Evolutionary conservation across 306 rosid species (phyloP).

Genomic region (Inga oerstediana): DNA sequence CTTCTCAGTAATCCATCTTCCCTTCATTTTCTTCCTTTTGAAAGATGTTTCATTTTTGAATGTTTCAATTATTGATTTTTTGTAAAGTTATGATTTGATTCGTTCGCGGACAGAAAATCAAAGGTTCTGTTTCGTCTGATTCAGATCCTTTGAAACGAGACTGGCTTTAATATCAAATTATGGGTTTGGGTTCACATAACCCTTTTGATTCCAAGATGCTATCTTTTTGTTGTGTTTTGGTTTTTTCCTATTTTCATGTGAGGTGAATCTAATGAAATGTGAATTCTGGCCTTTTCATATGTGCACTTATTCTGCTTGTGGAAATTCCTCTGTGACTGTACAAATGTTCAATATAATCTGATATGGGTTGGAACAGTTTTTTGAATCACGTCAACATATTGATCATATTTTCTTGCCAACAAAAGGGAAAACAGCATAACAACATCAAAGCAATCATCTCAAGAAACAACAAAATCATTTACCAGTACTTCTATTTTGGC

Average conservation of each 20-base stretch:
- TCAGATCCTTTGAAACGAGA: not conserved
- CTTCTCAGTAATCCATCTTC: not conserved
- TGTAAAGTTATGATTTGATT: not conserved
- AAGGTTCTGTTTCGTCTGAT: not conserved
- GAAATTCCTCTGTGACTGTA: conserved; percentile 9
- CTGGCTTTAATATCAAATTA: not conserved
- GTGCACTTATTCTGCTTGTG: conserved; percentile 37
- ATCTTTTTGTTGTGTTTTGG: not conserved
- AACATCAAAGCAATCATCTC: not conserved
- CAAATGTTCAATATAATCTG: not conserved
- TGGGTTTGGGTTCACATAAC: not conserved
- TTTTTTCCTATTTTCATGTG: not conserved
- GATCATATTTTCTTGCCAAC: not conserved
- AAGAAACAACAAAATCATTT: not conserved
- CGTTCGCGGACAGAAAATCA: not conserved
- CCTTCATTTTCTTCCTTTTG: not conserved
- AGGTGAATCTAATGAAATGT: not conserved
- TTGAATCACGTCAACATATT: not conserved
- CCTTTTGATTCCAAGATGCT: not conserved
- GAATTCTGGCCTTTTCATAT: not conserved
- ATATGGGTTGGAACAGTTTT: not conserved
- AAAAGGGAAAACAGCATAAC: not conserved
- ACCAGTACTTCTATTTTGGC: not conserved
- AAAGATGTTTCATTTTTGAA: not conserved
- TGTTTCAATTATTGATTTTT: not conserved